Evolutionary conservation across 768 basidiomycete species (phyloP).

Genomic region (Naganishia vaughanmartiniae): DNA sequence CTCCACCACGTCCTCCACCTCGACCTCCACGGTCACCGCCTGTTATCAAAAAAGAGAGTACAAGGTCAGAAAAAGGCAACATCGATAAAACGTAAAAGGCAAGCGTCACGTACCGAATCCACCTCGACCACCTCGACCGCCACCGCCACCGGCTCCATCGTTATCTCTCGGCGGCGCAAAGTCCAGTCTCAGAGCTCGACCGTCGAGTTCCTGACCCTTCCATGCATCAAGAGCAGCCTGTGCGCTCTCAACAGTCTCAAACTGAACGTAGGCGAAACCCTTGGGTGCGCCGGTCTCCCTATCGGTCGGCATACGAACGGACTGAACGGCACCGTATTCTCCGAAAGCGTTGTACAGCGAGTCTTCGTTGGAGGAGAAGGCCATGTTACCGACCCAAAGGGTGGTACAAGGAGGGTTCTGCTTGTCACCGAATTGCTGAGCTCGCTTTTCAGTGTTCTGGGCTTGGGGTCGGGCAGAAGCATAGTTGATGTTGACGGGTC

Average conservation of each 20-base stretch:
- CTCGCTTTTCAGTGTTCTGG: slow-evolving; percentile 59
- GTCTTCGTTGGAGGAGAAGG: slow-evolving; percentile 77
- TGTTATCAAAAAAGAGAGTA: neutral
- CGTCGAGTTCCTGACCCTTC: slow-evolving; percentile 72
- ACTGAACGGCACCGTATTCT: slow-evolving; percentile 79
- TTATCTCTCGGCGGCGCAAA: slow-evolving; percentile 57
- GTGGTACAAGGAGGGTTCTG: slow-evolving; percentile 65
- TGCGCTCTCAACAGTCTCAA: slow-evolving; percentile 73
- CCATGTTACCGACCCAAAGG: slow-evolving; percentile 87
- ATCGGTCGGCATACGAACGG: slow-evolving; percentile 86
- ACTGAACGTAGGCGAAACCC: slow-evolving; percentile 97
- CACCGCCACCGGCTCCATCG: slow-evolving; percentile 60
- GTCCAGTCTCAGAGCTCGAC: slow-evolving; percentile 77
- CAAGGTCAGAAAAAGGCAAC: slow-evolving; percentile 38
- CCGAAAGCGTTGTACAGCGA: slow-evolving; percentile 83
- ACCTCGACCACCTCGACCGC: slow-evolving; percentile 55
- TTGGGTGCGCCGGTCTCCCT: slow-evolving; percentile 84
- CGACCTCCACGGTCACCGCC: slow-evolving; percentile 46
- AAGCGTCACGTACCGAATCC: slow-evolving; percentile 38
- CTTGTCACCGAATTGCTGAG: slow-evolving; percentile 72
- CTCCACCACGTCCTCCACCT: slow-evolving; percentile 34
- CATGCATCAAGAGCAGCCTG: slow-evolving; percentile 72
- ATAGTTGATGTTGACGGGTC: slow-evolving; percentile 79
- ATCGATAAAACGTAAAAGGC: slow-evolving; percentile 41
- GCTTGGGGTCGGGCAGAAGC: slow-evolving; percentile 60